A percentile compares a stretch with the other conserved stretches of the same genome.
Conservation (phyloP, 768 basidiomycete genomes). For the Agaricus bisporus region DNA sequence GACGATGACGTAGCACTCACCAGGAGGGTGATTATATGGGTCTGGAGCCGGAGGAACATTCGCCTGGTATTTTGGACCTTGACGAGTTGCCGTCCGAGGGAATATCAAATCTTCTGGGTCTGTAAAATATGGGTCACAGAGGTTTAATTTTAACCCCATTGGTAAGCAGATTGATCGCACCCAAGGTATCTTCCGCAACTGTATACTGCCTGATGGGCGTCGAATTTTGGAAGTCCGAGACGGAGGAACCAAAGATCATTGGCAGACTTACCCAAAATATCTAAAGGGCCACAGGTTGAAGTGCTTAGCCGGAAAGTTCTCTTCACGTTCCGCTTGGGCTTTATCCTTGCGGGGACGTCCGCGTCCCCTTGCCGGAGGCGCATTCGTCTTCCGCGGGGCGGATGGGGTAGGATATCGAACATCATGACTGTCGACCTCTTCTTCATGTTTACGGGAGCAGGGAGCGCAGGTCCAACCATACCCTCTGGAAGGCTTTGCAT, state of each 20-base stretch:
- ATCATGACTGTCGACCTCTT: slow-evolving; percentile 75
- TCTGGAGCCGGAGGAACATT: slow-evolving; percentile 44
- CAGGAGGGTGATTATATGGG: slow-evolving; percentile 30
- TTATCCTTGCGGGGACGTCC: slow-evolving; percentile 77
- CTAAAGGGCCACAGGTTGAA: slow-evolving; percentile 93
- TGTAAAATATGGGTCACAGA: slow-evolving; percentile 27
- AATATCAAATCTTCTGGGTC: slow-evolving; percentile 97
- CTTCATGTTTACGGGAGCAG: slow-evolving; percentile 82
- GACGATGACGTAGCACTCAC: slow-evolving; percentile 18
- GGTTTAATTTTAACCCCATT: slow-evolving; percentile 5
- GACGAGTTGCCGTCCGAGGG: slow-evolving; percentile 87
- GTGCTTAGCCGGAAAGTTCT: slow-evolving; percentile 72
- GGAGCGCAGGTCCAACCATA: slow-evolving; percentile 98
- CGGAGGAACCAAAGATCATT: slow-evolving; percentile 5
- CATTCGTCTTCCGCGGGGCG: slow-evolving; percentile 52
- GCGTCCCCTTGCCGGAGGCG: slow-evolving; percentile 64
- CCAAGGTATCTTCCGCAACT: slow-evolving; percentile 85
- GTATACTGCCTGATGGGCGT: slow-evolving; percentile 65
- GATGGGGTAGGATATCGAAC: slow-evolving; percentile 52
- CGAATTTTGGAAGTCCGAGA: slow-evolving; percentile 6
- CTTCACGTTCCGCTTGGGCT: slow-evolving; percentile 67
- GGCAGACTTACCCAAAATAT: slow-evolving; percentile 82
- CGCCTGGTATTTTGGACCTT: slow-evolving; percentile 83
- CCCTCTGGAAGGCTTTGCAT: slow-evolving; percentile 88
- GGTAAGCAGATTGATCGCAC: slow-evolving; percentile 32